These are phyloP conservation scores for Flaveria trinervia DNA, from an alignment of 129 eudicot genomes.

Conservation along the genomic window DNA sequence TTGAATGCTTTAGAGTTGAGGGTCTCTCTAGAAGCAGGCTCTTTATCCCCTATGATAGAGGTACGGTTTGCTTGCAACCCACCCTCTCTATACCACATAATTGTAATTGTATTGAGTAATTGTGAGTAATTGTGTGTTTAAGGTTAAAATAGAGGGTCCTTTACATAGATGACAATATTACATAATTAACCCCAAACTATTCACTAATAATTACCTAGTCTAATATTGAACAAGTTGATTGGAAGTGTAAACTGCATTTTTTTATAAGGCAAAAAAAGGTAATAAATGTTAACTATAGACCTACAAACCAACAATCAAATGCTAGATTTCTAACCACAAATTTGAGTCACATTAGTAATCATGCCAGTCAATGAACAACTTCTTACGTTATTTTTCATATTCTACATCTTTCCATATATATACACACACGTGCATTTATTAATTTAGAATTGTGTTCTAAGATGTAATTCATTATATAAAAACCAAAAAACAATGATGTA, in stretches of 20 bases:
- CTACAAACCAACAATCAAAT: background rate
- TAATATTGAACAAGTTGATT: background rate
- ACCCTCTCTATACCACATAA: too few species aligned
- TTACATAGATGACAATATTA: too few species aligned
- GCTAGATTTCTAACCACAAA: background rate
- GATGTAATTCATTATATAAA: constrained; percentile 4
- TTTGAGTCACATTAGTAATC: background rate
- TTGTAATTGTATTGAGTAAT: too few species aligned
- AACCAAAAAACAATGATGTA: background rate
- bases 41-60: too few species aligned
- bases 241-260: background rate
- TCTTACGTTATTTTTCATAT: background rate
- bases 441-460: background rate
- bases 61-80: too few species aligned
- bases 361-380: background rate
- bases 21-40: too few species aligned
- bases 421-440: background rate
- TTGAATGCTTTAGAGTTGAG: too few species aligned
- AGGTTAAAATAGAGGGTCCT: too few species aligned
- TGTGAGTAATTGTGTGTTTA: too few species aligned
- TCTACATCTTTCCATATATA: background rate
- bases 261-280: background rate
- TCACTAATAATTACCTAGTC: too few species aligned
- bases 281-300: background rate
- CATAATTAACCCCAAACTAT: too few species aligned